Base-by-base conservation (phyloP, 163 green algal species). In the Botryococcus braunii region DNA sequence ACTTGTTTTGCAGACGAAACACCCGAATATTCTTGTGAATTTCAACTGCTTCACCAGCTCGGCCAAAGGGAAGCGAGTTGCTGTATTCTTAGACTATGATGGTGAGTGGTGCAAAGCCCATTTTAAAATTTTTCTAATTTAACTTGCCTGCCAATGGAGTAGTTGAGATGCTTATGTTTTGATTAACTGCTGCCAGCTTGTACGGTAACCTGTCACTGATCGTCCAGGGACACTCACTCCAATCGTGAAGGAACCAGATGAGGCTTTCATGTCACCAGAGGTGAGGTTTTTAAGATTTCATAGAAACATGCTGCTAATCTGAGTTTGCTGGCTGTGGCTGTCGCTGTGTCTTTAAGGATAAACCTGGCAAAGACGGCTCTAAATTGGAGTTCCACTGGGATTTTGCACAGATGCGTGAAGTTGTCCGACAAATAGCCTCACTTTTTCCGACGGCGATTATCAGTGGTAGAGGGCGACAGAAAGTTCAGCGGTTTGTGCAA, bases 41-140 rank as follows among this genome's bases (percentile, higher is more conserved):
- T 93, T 95, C 48, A 67, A 82, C 4, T 35, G 69, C 5, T 85
- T 93, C 36, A 59, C 77, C 35, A 43, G 63, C 25, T 34, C 43
- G 5, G 72, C 85, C 0, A 60, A 70, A 0, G 83, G 79, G 34
- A 85, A 89, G 69, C 74, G 81, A 34, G 66, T 98, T 2, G 86
- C 87, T 0, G 82, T 99, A 0, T 99, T 99, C 68, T 73, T 98
- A 0, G 93, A 99, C 68, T 99, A 99, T 67, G 93, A 99, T 68
- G 92, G 87, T 90, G 69, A 32, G 74, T 17, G n/a, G n/a, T n/a
- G n/a, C n/a, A n/a, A n/a, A n/a, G n/a, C n/a, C n/a, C n/a, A n/a
- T n/a, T n/a, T n/a, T n/a, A n/a, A n/a, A n/a, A n/a, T n/a, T n/a
- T n/a, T n/a, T n/a, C n/a, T n/a, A n/a, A n/a, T n/a, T n/a, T n/a